These are phyloP conservation scores for Tilletiaria anomala DNA, from an alignment of 1,284 basidiomycete genomes.

Conservation along the genomic window DNA sequence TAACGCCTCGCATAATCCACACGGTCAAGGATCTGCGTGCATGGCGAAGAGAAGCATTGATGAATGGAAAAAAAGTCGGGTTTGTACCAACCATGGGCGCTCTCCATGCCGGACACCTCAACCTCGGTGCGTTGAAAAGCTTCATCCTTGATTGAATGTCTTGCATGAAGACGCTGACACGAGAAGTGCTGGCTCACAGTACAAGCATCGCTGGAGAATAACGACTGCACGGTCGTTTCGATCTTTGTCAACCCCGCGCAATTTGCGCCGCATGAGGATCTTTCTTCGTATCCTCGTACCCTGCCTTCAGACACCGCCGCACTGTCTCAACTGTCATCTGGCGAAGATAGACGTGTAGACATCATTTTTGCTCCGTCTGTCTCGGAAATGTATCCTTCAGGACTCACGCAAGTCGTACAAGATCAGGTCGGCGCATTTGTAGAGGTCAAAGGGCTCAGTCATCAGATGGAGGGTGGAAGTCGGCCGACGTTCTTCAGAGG, in stretches of 20 bases:
- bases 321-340: slow-evolving; percentile 42
- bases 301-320: slow-evolving; percentile 20
- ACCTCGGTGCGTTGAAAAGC: slow-evolving; percentile 56
- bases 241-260: slow-evolving; percentile 97
- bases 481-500: slow-evolving; percentile 88
- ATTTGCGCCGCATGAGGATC: slow-evolving; percentile 89
- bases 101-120: slow-evolving; percentile 78
- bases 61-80: slow-evolving; percentile 48
- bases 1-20: too few relatives aligned
- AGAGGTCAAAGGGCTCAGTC: slow-evolving; percentile 66
- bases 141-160: background rate
- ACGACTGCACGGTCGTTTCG: slow-evolving; percentile 77
- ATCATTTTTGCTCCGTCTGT: slow-evolving; percentile 26
- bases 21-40: slow-evolving; percentile 1
- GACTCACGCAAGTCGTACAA: slow-evolving; percentile 62
- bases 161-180: background rate
- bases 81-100: slow-evolving; percentile 97
- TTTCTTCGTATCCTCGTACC: slow-evolving; percentile 77
- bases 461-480: slow-evolving; percentile 70
- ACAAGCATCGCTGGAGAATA: slow-evolving; percentile 54
- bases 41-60: background rate
- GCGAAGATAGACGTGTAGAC: slow-evolving; percentile 3
- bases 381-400: slow-evolving; percentile 57
- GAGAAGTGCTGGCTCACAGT: too few relatives aligned
- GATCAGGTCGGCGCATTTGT: slow-evolving; percentile 77